Percentiles rank a stretch among this genome's conserved stretches.
phyloP scores from a whole-genome alignment of 2,329 filamentous ascomycete genomes.

The Trichophyton schoenleinii region DNA sequence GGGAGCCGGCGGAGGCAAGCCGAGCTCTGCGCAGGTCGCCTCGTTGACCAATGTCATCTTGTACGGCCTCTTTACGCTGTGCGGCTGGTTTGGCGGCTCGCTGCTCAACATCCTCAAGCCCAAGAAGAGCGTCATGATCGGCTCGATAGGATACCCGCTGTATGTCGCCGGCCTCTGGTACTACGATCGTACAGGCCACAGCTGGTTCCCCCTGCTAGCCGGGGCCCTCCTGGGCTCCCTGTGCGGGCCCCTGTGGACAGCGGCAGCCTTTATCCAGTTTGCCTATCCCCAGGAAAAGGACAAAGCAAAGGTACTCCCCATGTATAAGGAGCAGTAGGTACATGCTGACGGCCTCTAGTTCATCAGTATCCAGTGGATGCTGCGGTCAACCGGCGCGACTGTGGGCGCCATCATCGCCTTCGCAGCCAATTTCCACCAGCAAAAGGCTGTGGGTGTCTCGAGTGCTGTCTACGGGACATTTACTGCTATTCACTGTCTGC shows the following conservation, averaged over 20 bases:
- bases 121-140: constrained; percentile 20
- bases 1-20: neutral
- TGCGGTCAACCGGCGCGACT: constrained; percentile 63
- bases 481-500: constrained; percentile 56
- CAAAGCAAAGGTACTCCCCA: constrained; percentile 66
- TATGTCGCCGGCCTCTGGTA: constrained; percentile 29
- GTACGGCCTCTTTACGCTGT: constrained; percentile 51
- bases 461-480: constrained; percentile 65
- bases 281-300: constrained; percentile 61
- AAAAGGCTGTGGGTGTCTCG: neutral
- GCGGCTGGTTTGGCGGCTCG: constrained; percentile 43
- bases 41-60: constrained; percentile 40
- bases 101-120: constrained; percentile 23
- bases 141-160: constrained; percentile 24
- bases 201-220: constrained; percentile 29
- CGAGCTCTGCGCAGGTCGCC: neutral
- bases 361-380: constrained; percentile 61
- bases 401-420: constrained; percentile 15
- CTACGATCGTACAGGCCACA: constrained; percentile 30
- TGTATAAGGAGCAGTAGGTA: neutral
- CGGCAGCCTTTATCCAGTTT: constrained; percentile 42
- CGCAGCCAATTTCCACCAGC: neutral
- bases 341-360: constrained; percentile 48
- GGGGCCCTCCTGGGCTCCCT: constrained; percentile 29
- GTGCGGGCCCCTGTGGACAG: constrained; percentile 30